A percentile compares a stretch with the other conserved stretches of the same genome.
These are phyloP conservation scores for Aspergillus ellipticus DNA, from an alignment of 495 filamentous ascomycete species.

Conservation along the genomic window DNA sequence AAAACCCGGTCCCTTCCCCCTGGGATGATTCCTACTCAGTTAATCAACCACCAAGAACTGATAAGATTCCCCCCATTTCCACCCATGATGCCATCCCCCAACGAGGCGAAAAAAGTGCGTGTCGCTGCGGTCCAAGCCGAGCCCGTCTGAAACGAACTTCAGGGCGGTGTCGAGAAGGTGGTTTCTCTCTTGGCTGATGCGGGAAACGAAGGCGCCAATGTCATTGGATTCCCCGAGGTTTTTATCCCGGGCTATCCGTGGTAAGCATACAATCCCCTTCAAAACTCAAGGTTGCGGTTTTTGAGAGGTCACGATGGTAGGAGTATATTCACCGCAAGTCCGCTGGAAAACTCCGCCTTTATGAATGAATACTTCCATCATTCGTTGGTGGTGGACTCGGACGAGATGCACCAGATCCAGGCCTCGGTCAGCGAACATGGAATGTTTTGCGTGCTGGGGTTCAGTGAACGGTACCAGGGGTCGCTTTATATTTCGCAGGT, in stretches of 20 bases:
- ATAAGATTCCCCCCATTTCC: too few species aligned
- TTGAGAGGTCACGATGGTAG: background rate
- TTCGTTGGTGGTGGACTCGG: conserved; percentile 22
- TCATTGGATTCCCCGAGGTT: conserved; percentile 34
- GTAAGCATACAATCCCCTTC: conserved; percentile 8
- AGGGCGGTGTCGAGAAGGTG: conserved; percentile 26
- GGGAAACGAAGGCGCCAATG: conserved; percentile 21
- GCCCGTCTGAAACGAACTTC: conserved; percentile 28
- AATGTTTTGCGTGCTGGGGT: conserved; percentile 40
- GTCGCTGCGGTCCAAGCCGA: conserved; percentile 20
- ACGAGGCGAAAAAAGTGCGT: conserved; percentile 1
- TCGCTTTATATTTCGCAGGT: conserved; percentile 55
- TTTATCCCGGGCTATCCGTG: conserved; percentile 38
- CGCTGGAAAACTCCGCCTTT: background rate
- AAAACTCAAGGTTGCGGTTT: background rate
- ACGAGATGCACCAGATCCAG: conserved; percentile 28
- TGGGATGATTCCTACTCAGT: too few species aligned
- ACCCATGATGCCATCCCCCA: too few species aligned
- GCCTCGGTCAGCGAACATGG: conserved; percentile 15
- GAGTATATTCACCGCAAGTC: conserved; percentile 9
- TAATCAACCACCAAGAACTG: too few species aligned
- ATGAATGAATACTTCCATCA: conserved; percentile 25
- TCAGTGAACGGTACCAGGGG: conserved; percentile 41
- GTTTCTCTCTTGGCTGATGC: conserved; percentile 26
- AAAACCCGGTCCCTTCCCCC: too few species aligned